phyloP scores from a whole-genome alignment of 495 filamentous ascomycete genomes.

The Trichoderma orchidacearum region DNA sequence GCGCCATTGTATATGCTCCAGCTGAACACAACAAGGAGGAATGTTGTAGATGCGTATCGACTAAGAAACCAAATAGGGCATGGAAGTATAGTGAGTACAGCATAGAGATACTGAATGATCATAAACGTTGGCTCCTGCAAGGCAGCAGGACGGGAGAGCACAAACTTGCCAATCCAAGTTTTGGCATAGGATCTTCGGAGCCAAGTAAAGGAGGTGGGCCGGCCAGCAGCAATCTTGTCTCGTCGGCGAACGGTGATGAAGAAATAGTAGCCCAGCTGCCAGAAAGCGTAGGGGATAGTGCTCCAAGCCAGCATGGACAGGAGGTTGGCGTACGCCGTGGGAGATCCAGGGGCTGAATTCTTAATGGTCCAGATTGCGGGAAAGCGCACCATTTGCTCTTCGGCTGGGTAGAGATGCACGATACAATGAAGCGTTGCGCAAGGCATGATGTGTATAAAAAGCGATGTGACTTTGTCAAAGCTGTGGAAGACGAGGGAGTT shows the following conservation, averaged over 20 bases:
- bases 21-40: conserved; percentile 65
- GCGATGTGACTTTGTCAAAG: conserved; percentile 87
- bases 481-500: conserved; percentile 97
- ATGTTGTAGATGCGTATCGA: conserved; percentile 60
- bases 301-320: conserved; percentile 85
- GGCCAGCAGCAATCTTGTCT: conserved; percentile 89
- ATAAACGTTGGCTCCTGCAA: conserved; percentile 89
- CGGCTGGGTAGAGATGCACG: conserved; percentile 62
- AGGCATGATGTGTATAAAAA: conserved; percentile 99
- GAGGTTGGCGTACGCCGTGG: conserved; percentile 63
- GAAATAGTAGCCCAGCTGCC: conserved; percentile 86
- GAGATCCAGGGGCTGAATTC: conserved; percentile 51
- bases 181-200: conserved; percentile 79
- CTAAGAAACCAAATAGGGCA: conserved; percentile 94
- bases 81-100: conserved; percentile 82
- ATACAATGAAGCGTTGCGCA: conserved; percentile 85
- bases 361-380: conserved; percentile 79
- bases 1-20: conserved; percentile 94
- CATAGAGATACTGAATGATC: conserved; percentile 87
- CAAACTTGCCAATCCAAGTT: conserved; percentile 73
- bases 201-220: conserved; percentile 96
- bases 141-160: conserved; percentile 57
- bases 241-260: conserved; percentile 84
- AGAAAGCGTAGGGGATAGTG: conserved; percentile 78
- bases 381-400: conserved; percentile 55